Base-by-base conservation (phyloP, 768 basidiomycete species). In the Royoungia palumana region DNA sequence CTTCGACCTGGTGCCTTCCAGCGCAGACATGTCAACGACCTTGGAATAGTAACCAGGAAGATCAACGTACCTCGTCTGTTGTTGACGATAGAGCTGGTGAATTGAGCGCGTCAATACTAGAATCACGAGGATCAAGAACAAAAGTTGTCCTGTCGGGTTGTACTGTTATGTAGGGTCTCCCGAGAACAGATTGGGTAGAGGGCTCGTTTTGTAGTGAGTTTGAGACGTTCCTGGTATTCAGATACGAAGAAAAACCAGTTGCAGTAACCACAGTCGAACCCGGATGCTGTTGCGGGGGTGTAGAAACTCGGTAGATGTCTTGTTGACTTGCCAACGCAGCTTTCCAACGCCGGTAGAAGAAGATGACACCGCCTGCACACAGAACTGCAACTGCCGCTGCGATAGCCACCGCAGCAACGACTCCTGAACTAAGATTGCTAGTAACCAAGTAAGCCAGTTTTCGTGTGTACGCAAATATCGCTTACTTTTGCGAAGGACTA, bases 321-420 rank as follows among this genome's bases (percentile, higher is more conserved):
- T 44, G 39, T n/a, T 57, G 58, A 19, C 46, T 35, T 20, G 51
- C 46, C 24, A 59, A n/a, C 2, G 53, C 54, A 16, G 56, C 54
- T 51, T 52, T 69, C 65, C 65, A 69, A 8, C 61, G 60, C 27
- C 56, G 51, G 27, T 63, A 69, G 32, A 64, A 68, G 44, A 66
- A 47, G 35, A 62, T 8, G 4, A 64, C 59, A 13, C 36, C 50
- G 9, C 41, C 55, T 2, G 44, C 44, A 22, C 52, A 35, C 10
- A 55, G 19, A 17, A 59, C 7, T 20, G 62, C 64, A 5, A 36
- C 41, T 14, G 25, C 55, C 4, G 19, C 38, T 35, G 53, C 56
- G 5, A 65, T 16, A 17, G 22, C 54, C 38, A 66, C 56, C 1
- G 64, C 66, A 20, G 44, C 54, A 50, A 64, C 58, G 4, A 55